Percentiles rank a stretch among this genome's conserved stretches.
These are phyloP conservation scores for Penicillium sp. DNA, from an alignment of 2,329 filamentous ascomycete genomes.

Conservation along the genomic window DNA sequence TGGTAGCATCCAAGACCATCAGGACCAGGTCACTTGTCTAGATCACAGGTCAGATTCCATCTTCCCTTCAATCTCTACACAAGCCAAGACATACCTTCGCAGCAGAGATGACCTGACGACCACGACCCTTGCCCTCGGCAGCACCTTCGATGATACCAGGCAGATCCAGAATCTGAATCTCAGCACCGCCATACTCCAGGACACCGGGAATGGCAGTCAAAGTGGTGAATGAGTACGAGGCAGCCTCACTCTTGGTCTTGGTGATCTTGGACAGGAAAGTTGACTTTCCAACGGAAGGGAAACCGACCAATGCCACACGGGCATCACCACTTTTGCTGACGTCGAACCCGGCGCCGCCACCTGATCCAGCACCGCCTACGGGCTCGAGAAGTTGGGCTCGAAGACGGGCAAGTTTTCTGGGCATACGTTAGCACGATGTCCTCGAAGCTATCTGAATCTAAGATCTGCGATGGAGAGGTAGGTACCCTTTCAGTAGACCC, in stretches of 20 bases:
- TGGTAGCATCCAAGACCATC: conserved; percentile 96
- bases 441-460: not conserved
- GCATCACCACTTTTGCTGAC: conserved; percentile 97
- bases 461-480: not conserved
- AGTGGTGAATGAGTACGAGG: conserved; percentile 95
- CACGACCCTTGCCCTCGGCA: conserved; percentile 90
- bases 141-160: conserved; percentile 98
- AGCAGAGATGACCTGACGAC: conserved; percentile 92
- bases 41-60: not conserved
- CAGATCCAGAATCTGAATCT: conserved; percentile 96
- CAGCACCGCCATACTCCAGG: conserved; percentile 93
- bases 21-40: conserved; percentile 90
- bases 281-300: conserved; percentile 97
- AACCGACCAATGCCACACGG: conserved; percentile 95
- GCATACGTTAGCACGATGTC: conserved; percentile 18
- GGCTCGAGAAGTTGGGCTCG: conserved; percentile 94
- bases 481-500: conserved; percentile 89
- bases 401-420: conserved; percentile 92
- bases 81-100: conserved; percentile 64
- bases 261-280: conserved; percentile 99
- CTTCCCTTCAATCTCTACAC: not conserved
- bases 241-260: conserved; percentile 94
- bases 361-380: conserved; percentile 71
- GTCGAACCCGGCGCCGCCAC: conserved; percentile 78
- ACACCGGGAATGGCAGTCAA: conserved; percentile 96